Evolutionary conservation across 805 yeast genomes (phyloP).

Genomic region (Ogataea neopini): DNA sequence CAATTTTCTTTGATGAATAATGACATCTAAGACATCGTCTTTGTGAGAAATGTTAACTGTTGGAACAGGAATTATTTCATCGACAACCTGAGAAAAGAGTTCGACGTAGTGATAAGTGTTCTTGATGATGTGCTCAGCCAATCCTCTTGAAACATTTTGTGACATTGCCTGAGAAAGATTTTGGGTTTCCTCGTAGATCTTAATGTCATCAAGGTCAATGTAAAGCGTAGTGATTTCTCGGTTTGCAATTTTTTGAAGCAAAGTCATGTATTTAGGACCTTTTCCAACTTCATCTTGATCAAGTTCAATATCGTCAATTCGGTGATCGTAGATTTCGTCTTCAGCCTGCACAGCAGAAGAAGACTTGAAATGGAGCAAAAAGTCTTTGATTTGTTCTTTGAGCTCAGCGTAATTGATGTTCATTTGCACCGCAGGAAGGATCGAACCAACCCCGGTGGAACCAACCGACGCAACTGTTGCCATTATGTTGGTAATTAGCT

Average conservation of each 20-base stretch:
- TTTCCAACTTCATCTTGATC: conserved; percentile 30
- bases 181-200: conserved; percentile 58
- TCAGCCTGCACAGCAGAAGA: conserved; percentile 28
- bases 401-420: conserved; percentile 64
- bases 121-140: conserved; percentile 60
- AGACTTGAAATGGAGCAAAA: conserved; percentile 65
- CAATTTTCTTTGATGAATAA: conserved; percentile 83
- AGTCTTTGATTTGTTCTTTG: conserved; percentile 57
- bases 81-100: conserved; percentile 71
- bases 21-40: conserved; percentile 91
- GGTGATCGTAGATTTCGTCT: conserved; percentile 39
- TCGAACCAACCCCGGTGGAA: conserved; percentile 22
- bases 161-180: conserved; percentile 19
- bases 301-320: conserved; percentile 32
- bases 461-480: conserved; percentile 26
- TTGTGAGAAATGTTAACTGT: conserved; percentile 73
- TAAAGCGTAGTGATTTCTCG: conserved; percentile 69
- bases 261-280: conserved; percentile 73
- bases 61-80: conserved; percentile 84
- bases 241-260: conserved; percentile 80
- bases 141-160: conserved; percentile 22
- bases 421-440: conserved; percentile 31
- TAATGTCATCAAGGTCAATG: conserved; percentile 84
- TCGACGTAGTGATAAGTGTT: conserved; percentile 83
- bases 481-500: conserved; percentile 15